Percentiles rank a stretch among this genome's conserved stretches.
phyloP scores from a whole-genome alignment of 768 basidiomycete genomes.

The Phlebiopsis gigantea region DNA sequence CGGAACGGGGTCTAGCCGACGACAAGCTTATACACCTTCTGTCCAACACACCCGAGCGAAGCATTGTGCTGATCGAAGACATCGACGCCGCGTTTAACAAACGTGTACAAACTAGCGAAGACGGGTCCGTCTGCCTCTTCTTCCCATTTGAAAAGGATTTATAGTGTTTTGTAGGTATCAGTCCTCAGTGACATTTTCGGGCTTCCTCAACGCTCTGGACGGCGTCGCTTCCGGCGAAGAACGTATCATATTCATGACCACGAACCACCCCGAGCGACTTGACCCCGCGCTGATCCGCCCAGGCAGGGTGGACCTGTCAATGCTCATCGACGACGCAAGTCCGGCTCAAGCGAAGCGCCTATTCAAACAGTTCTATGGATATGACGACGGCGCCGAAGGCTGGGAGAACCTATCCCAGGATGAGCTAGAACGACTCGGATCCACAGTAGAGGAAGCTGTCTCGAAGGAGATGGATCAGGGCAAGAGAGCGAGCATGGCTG shows the following conservation, averaged over 20 bases:
- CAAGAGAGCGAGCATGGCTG: slow-evolving; percentile 86
- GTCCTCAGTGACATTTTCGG: slow-evolving; percentile 95
- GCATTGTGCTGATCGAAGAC: slow-evolving; percentile 95
- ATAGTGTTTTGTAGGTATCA: slow-evolving; percentile 58
- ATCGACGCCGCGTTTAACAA: slow-evolving; percentile 97
- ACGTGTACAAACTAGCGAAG: slow-evolving; percentile 83
- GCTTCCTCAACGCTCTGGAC: slow-evolving; percentile 93
- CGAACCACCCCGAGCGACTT: slow-evolving; percentile 87
- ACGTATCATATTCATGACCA: slow-evolving; percentile 98
- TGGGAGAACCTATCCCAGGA: slow-evolving; percentile 31
- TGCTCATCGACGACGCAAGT: slow-evolving; percentile 82
- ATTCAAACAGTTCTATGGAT: slow-evolving; percentile 82
- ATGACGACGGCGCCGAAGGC: slow-evolving; percentile 25
- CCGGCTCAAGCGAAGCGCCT: slow-evolving; percentile 72
- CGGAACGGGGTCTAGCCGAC: slow-evolving; percentile 92
- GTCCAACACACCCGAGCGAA: slow-evolving; percentile 88
- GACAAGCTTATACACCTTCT: slow-evolving; percentile 94
- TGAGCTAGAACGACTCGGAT: slow-evolving; percentile 42
- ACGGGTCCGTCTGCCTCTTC: slow-evolving; percentile 61
- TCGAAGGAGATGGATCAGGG: slow-evolving; percentile 45
- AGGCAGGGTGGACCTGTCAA: slow-evolving; percentile 85
- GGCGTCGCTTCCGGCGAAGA: slow-evolving; percentile 98
- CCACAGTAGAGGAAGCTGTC: slow-evolving; percentile 49
- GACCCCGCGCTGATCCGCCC: slow-evolving; percentile 95
- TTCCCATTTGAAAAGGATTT: neutral